Evolutionary conservation across 2,329 filamentous ascomycete genomes (phyloP).

Genomic region (Verticillium albo-atrum): DNA sequence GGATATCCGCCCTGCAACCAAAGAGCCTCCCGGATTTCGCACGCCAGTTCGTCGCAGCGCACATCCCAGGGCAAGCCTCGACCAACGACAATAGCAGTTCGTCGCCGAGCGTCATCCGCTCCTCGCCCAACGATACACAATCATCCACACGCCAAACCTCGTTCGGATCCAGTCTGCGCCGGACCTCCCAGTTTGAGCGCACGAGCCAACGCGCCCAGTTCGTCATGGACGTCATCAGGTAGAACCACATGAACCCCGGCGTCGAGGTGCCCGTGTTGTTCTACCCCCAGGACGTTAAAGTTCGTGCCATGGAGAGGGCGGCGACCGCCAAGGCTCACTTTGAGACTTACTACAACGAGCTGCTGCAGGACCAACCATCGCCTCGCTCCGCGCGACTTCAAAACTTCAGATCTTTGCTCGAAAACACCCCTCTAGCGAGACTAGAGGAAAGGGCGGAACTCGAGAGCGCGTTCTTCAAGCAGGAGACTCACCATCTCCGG

Average conservation of each 20-base stretch:
- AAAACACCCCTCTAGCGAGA: conserved; percentile 46
- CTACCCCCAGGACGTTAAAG: neutral
- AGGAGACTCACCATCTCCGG: conserved; percentile 67
- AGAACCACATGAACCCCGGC: neutral
- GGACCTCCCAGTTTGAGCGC: neutral
- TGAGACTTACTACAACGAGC: conserved; percentile 76
- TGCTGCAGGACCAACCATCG: conserved; percentile 43
- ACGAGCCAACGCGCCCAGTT: neutral
- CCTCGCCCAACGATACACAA: neutral
- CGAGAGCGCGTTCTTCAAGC: conserved; percentile 41
- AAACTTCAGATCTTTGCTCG: conserved; percentile 61
- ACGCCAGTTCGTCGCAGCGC: neutral
- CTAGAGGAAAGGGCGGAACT: conserved; percentile 44
- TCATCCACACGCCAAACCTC: neutral
- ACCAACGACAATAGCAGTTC: conserved; percentile 1
- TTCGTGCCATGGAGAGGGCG: conserved; percentile 68
- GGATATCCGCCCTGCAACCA: neutral
- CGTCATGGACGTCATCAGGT: neutral
- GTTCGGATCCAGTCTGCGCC: neutral
- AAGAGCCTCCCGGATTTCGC: neutral
- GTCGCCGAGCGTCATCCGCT: conserved; percentile 2
- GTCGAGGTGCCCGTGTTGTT: neutral
- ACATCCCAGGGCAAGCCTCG: neutral
- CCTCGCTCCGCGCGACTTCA: conserved; percentile 57
- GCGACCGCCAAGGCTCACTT: conserved; percentile 81